Percentiles rank a stretch among this genome's conserved stretches.
Conservation (phyloP, 139 green algal species). For the Dunaliella sp. region DNA sequence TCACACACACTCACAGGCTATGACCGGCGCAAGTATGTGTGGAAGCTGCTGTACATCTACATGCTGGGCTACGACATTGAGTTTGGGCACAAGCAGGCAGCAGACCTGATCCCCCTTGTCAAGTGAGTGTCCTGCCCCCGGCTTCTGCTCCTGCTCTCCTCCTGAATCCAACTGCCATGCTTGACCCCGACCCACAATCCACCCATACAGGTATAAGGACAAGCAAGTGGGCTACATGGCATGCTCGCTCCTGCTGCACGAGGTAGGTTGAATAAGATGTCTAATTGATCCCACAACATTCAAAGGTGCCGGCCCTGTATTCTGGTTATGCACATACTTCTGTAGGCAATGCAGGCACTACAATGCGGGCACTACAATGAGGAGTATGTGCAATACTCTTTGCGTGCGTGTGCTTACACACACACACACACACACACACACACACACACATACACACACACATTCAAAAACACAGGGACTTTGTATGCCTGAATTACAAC, state of each 20-base stretch:
- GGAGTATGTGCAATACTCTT: no score
- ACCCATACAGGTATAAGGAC: slow-evolving; percentile 80
- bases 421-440: no score
- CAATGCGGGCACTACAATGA: no score
- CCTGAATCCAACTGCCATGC: neutral
- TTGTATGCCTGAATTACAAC: no score
- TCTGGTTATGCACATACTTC: no score
- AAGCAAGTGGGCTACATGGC: slow-evolving; percentile 98
- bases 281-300: no score
- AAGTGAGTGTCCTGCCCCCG: slow-evolving; percentile 66
- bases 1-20: slow-evolving; percentile 89
- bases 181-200: neutral
- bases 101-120: slow-evolving; percentile 85
- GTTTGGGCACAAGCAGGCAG: slow-evolving; percentile 97
- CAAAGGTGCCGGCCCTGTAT: no score
- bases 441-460: no score
- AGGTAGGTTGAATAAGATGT: no score
- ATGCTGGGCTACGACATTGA: slow-evolving; percentile 99
- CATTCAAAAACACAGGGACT: no score
- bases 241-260: slow-evolving; percentile 84
- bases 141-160: neutral
- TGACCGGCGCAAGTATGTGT: slow-evolving; percentile 99
- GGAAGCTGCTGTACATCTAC: slow-evolving; percentile 99
- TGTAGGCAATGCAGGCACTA: no score
- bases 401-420: no score